Percentiles rank a stretch among this genome's conserved stretches.
Evolutionary conservation across 805 yeast species (phyloP).

Genomic region (Komagataella kurtzmanii): DNA sequence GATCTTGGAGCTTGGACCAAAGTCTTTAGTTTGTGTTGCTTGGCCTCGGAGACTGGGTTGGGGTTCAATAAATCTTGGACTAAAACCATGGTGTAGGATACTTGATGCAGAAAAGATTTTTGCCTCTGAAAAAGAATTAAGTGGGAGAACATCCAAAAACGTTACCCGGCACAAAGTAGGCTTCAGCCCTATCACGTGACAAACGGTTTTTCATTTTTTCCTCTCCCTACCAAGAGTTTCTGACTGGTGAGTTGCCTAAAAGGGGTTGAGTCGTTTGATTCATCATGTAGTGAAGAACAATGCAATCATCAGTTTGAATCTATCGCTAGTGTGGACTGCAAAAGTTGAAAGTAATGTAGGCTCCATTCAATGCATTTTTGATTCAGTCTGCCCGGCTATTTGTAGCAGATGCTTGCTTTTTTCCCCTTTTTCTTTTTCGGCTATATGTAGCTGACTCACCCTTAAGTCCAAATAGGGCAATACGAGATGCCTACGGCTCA

Average conservation of each 20-base stretch:
- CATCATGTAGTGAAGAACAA: not conserved
- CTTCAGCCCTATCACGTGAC: not conserved
- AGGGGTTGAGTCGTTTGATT: not conserved
- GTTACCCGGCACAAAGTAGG: not conserved
- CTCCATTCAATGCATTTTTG: not conserved
- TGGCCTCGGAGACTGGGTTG: slow-evolving; percentile 90
- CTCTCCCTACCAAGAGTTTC: not conserved
- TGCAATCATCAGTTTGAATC: not conserved
- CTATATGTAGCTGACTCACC: not conserved
- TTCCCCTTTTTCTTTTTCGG: not conserved
- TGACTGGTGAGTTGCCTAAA: not conserved
- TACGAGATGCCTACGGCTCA: not conserved
- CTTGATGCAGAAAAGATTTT: not conserved
- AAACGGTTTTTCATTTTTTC: not conserved
- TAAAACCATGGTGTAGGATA: slow-evolving; percentile 53
- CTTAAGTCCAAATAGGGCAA: not conserved
- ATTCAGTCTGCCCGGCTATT: not conserved
- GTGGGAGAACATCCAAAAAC: not conserved
- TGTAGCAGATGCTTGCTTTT: not conserved
- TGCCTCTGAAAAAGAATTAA: not conserved
- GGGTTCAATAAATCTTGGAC: slow-evolving; percentile 99
- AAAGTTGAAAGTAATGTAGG: not conserved
- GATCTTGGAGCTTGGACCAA: slow-evolving; percentile 98
- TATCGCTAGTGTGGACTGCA: not conserved
- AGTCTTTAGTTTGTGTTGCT: slow-evolving; percentile 94